Conservation (phyloP, 805 yeast species). For the Candida piceae region DNA sequence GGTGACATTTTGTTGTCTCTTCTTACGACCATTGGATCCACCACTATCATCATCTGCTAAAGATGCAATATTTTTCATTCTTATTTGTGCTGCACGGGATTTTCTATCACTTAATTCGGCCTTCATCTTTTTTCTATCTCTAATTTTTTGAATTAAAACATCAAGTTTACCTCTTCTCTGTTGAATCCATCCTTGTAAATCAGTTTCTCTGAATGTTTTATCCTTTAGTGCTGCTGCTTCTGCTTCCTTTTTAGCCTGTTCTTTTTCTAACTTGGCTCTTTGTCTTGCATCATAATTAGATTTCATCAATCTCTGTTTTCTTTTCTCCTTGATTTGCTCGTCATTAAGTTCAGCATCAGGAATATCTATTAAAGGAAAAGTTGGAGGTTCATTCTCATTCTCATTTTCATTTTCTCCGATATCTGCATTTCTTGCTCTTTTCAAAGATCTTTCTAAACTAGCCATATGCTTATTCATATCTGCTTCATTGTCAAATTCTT, state of each 20-base stretch:
- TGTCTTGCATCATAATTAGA: constrained; percentile 87
- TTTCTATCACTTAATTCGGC: constrained; percentile 83
- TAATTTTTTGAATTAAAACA: constrained; percentile 51
- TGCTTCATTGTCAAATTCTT: constrained; percentile 71
- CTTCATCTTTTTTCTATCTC: constrained; percentile 63
- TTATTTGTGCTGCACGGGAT: constrained; percentile 83
- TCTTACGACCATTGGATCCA: constrained; percentile 27
- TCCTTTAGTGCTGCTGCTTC: constrained; percentile 64
- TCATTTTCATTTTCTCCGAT: constrained; percentile 50
- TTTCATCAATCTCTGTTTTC: constrained; percentile 75
- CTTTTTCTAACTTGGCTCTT: constrained; percentile 75
- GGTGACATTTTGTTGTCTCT: constrained; percentile 53
- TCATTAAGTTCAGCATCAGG: constrained; percentile 82
- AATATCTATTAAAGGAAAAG: constrained; percentile 68
- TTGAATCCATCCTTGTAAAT: constrained; percentile 75
- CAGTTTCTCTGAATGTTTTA: constrained; percentile 68
- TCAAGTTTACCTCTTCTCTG: constrained; percentile 60
- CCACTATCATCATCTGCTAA: constrained; percentile 61
- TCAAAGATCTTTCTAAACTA: constrained; percentile 63
- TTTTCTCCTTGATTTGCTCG: constrained; percentile 80
- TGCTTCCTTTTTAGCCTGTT: constrained; percentile 52
- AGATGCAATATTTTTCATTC: constrained; percentile 88
- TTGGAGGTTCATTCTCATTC: constrained; percentile 40
- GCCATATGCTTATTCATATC: constrained; percentile 64
- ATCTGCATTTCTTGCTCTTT: constrained; percentile 60